Evolutionary conservation across 2,329 filamentous ascomycete genomes (phyloP).

Genomic region (Fusarium poae): DNA sequence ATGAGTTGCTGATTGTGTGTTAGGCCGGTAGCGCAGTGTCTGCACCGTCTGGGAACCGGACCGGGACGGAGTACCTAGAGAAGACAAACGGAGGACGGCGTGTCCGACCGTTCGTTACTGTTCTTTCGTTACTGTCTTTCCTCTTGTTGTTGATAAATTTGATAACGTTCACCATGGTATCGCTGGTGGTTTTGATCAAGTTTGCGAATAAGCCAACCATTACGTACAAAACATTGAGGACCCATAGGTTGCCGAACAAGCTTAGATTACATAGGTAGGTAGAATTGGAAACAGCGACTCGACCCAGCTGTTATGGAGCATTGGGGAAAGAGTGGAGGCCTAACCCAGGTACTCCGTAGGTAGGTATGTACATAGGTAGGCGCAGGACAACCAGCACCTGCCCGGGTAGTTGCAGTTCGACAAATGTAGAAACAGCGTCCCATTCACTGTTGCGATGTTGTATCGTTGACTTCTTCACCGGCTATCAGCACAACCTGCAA

Average conservation of each 20-base stretch:
- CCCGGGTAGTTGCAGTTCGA: constrained; percentile 22
- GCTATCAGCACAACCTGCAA: constrained; percentile 23
- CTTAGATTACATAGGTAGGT: constrained; percentile 1
- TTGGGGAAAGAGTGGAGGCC: constrained; percentile 22
- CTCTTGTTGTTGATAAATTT: not conserved
- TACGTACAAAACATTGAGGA: constrained; percentile 38
- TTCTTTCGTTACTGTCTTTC: not conserved
- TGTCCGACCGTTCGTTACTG: constrained; percentile 16
- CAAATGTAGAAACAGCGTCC: constrained; percentile 25
- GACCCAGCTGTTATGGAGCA: not conserved
- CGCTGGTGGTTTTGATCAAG: constrained; percentile 15
- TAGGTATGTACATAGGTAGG: not conserved
- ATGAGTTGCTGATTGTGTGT: constrained; percentile 2
- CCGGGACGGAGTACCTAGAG: constrained; percentile 4
- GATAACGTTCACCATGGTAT: constrained; percentile 5
- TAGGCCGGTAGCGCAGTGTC: constrained; percentile 30
- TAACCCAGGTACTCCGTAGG: not conserved
- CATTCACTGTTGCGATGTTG: constrained; percentile 4
- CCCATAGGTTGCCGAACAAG: constrained; percentile 12
- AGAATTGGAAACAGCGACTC: constrained; percentile 4
- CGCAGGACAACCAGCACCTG: constrained; percentile 5
- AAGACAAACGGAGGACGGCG: constrained; percentile 16
- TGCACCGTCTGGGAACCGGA: constrained; percentile 23
- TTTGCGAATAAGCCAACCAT: constrained; percentile 37
- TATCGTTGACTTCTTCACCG: constrained; percentile 13